Evolutionary conservation across 1,284 basidiomycete species (phyloP).

Genomic region (Ganoderma leucocontextum): DNA sequence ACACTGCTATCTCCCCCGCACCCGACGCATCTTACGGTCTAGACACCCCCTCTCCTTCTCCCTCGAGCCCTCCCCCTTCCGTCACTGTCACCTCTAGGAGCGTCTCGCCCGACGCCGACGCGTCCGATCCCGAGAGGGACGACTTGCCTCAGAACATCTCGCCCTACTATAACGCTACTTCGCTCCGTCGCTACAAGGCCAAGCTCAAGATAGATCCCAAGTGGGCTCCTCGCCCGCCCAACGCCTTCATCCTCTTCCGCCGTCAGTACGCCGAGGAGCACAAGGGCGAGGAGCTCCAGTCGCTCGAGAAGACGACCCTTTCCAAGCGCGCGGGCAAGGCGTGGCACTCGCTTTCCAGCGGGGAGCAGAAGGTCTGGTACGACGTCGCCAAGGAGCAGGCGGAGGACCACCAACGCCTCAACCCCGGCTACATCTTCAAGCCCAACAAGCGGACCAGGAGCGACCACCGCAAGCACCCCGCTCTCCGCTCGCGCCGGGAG

Average conservation of each 20-base stretch:
- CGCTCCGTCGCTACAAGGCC: conserved; percentile 27
- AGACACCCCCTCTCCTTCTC: conserved; percentile 15
- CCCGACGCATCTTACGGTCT: conserved; percentile 11
- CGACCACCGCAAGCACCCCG: conserved; percentile 25
- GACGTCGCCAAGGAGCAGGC: conserved; percentile 59
- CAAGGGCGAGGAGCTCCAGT: conserved; percentile 27
- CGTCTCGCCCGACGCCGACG: conserved; percentile 28
- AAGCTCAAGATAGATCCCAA: conserved; percentile 53
- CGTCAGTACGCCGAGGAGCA: conserved; percentile 68
- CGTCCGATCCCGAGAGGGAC: neutral
- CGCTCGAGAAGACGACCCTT: conserved; percentile 53
- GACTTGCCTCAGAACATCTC: conserved; percentile 12
- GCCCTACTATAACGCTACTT: conserved; percentile 31
- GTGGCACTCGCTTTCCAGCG: conserved; percentile 58
- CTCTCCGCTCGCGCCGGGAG: conserved; percentile 35
- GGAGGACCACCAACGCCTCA: conserved; percentile 55
- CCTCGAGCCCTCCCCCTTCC: conserved; percentile 17
- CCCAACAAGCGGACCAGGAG: conserved; percentile 44
- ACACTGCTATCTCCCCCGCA: conserved; percentile 20
- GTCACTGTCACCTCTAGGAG: conserved; percentile 19
- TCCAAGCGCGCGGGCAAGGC: conserved; percentile 70
- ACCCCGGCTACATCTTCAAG: conserved; percentile 71
- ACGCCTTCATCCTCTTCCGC: conserved; percentile 91
- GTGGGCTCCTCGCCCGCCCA: conserved; percentile 85
- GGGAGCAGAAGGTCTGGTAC: conserved; percentile 59